Base-by-base conservation (phyloP, 352 stramenopile species). In the Globisporangium cylindrosporum region DNA sequence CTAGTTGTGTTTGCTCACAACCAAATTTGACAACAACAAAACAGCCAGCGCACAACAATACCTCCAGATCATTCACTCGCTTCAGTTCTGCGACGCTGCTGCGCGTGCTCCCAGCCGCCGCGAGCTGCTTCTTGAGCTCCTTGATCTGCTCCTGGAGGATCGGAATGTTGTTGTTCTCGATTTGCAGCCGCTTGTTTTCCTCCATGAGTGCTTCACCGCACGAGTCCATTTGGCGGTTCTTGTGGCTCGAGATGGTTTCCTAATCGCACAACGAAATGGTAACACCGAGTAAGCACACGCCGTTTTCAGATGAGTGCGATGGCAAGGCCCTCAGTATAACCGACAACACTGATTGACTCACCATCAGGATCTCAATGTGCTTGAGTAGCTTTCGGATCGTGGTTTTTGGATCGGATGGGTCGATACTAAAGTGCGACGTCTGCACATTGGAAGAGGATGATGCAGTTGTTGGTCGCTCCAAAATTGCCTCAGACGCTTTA, bases 91-190 rank as follows among this genome's bases (percentile, higher is more conserved):
- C 2, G 0, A 25, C 36, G 4, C 22, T 62, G 34, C 34, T 34
- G n/a, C 59, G 41, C 0, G 24, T 22, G 32, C 46, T 24, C 3
- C 38, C 67, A 43, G 25, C 63, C 0, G 62, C 63, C 10, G 59
- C 61, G 10, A 88, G 57, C 27, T 75, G 72, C 56, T 88, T 90
- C 68, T 94, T 94, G 53, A 94, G 72, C 22, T 76, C 74, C 1
- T 80, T 65, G 55, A 94, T 79, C 73, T 94, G 73, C 20, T 88
- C 78, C 64, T 91, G 83, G 29, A 94, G 71, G 51, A 94, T 86
- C 3, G 87, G 86, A 41, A 94, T 92, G 75, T 94, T 94, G 75
- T 92, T 92, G 77, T 92, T 92, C 57, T 94, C 87, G 8, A 88
- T 89, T 68, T 84, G 82, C 14, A 94, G 67, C 8, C 79, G 80